Percentiles rank a stretch among this genome's conserved stretches.
These are phyloP conservation scores for Mortierella polycephala DNA, from an alignment of 371 early-diverging fungal species.

Conservation along the genomic window DNA sequence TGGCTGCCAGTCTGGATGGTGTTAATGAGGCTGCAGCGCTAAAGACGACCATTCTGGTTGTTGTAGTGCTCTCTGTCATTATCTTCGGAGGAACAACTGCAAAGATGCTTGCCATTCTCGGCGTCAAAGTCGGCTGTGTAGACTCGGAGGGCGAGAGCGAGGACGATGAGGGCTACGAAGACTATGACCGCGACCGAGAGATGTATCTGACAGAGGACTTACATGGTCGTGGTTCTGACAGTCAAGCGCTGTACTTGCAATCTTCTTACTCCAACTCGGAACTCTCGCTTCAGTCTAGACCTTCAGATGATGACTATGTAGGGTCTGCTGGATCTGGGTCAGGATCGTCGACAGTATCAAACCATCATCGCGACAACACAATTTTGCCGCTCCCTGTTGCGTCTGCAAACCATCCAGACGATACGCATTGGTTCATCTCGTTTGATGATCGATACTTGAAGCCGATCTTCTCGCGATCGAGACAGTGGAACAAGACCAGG, in stretches of 20 bases:
- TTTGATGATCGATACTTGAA: conserved; percentile 86
- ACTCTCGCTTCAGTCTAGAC: conserved; percentile 44
- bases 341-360: conserved; percentile 42
- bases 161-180: conserved; percentile 51
- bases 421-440: conserved; percentile 85
- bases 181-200: conserved; percentile 37
- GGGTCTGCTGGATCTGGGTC: conserved; percentile 30
- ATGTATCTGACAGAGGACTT: conserved; percentile 36
- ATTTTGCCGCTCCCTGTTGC: conserved; percentile 62
- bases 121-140: conserved; percentile 79
- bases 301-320: conserved; percentile 54
- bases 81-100: conserved; percentile 92
- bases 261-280: conserved; percentile 42
- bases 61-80: conserved; percentile 89
- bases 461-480: conserved; percentile 70
- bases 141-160: conserved; percentile 67
- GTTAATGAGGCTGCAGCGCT: conserved; percentile 71
- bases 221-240: conserved; percentile 44
- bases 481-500: conserved; percentile 46
- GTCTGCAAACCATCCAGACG: conserved; percentile 62
- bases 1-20: conserved; percentile 85
- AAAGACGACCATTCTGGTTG: conserved; percentile 89
- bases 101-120: conserved; percentile 77
- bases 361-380: conserved; percentile 57
- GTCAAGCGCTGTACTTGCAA: conserved; percentile 35